phyloP scores from a whole-genome alignment of 202 grass and related monocot species.

The Digitaria exilis region DNA sequence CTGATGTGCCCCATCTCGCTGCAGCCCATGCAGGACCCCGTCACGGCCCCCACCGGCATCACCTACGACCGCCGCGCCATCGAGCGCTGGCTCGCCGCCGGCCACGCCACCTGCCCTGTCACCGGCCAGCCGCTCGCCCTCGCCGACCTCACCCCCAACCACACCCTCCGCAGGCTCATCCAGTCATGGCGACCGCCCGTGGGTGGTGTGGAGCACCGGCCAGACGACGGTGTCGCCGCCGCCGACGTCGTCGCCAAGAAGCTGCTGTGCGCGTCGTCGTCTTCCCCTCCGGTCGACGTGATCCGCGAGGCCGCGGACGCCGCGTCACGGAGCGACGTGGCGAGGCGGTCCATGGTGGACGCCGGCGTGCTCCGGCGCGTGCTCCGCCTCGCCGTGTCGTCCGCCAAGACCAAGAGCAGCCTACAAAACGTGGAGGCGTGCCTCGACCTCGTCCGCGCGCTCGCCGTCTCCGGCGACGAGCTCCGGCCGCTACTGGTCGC shows the following conservation, averaged over 20 bases:
- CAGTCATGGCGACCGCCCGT: slow-evolving; percentile 17
- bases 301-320: slow-evolving; percentile 12
- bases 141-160: slow-evolving; percentile 66
- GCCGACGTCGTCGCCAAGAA: slow-evolving; percentile 10
- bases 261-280: neutral
- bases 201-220: neutral
- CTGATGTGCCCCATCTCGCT: slow-evolving; percentile 68
- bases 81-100: slow-evolving; percentile 61
- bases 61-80: slow-evolving; percentile 70
- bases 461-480: slow-evolving; percentile 36
- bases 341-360: slow-evolving; percentile 42
- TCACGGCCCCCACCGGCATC: slow-evolving; percentile 61
- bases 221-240: neutral
- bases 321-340: slow-evolving; percentile 5
- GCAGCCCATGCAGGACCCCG: slow-evolving; percentile 58
- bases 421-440: slow-evolving; percentile 18
- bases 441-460: slow-evolving; percentile 23
- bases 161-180: slow-evolving; percentile 72
- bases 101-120: slow-evolving; percentile 60
- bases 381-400: slow-evolving; percentile 26
- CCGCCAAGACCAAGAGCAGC: neutral
- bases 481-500: slow-evolving; percentile 3
- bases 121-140: slow-evolving; percentile 51
- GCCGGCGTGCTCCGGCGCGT: slow-evolving; percentile 30
- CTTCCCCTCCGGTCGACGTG: neutral